Evolutionary conservation across 1,284 basidiomycete species (phyloP), one percentile per base, ranked within the genome.

Genomic region (Ustilago hordei): DNA sequence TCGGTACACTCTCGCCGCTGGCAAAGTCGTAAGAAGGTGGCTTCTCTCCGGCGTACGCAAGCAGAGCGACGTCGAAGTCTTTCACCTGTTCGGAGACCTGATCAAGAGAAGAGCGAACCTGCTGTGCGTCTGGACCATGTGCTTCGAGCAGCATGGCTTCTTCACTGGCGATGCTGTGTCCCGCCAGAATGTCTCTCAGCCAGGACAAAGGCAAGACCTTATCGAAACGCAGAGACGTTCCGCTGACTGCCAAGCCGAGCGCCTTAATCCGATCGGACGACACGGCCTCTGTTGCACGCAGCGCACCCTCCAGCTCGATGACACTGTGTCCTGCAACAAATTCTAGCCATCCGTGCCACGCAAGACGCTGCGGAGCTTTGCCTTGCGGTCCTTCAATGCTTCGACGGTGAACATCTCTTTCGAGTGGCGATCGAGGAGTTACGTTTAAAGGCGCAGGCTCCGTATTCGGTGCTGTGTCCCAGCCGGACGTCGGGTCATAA

Each of bases 91-190:
- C 60, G 12, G 69, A 71, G 2, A 76, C 45, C 36, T 61, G 65
- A 32, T 76, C 74, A 17, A 76, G 47, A 2, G 58, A 61, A 4
- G 56, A 53, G 19, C 53, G 32, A 32, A 53, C 50, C 11, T 59
- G 58, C 8, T 19, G 54, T 3, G 45, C 58, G 5, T 36, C 50
- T 17, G 28, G 31, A 13, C 69, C 74, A 17, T 59, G 36, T 1
- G 74, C 64, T 15, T 48, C 15, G 8, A 75, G 53, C 15, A 75
- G n/a, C 66, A 69, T 62, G 8, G 58, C 67, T 32, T 69, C 64
- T 8, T 61, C 48, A 17, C 23, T 19, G 4, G 55, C 31, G 8
- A 39, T 39, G 13, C 36, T 31, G 12, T 62, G 38, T 2, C 36
- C 41, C 1, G 73, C 45, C 7, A 71, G 41, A 32, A 59, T 58